Evolutionary conservation across 2,329 filamentous ascomycete species (phyloP).

Genomic region (Didymellaceae sp.): DNA sequence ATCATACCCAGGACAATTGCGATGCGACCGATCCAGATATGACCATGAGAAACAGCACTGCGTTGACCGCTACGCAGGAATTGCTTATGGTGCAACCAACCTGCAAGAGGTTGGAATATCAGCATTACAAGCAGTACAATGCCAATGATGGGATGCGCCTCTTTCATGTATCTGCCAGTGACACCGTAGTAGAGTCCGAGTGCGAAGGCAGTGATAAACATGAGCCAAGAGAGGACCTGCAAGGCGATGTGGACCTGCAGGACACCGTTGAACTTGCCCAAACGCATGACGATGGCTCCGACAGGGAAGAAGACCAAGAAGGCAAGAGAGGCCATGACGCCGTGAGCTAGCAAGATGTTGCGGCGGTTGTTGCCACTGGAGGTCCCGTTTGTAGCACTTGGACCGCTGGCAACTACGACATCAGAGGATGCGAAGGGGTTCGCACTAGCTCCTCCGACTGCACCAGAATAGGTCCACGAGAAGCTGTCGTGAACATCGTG

Average conservation of each 20-base stretch:
- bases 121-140: slow-evolving; percentile 57
- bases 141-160: slow-evolving; percentile 60
- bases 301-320: slow-evolving; percentile 50
- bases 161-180: slow-evolving; percentile 34
- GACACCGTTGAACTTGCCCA: slow-evolving; percentile 45
- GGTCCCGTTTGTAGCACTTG: slow-evolving; percentile 15
- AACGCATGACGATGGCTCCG: slow-evolving; percentile 49
- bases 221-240: slow-evolving; percentile 54
- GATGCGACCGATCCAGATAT: slow-evolving; percentile 61
- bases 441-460: slow-evolving; percentile 16
- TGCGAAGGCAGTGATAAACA: slow-evolving; percentile 56
- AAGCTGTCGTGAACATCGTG: slow-evolving; percentile 12
- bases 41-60: slow-evolving; percentile 53
- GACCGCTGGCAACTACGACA: slow-evolving; percentile 25
- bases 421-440: slow-evolving; percentile 16
- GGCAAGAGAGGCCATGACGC: slow-evolving; percentile 45
- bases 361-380: background rate
- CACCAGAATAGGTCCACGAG: slow-evolving; percentile 14
- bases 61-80: slow-evolving; percentile 54
- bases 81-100: slow-evolving; percentile 57
- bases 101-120: slow-evolving; percentile 60
- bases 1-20: slow-evolving; percentile 59
- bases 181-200: slow-evolving; percentile 57
- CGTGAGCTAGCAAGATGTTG: slow-evolving; percentile 41
- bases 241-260: slow-evolving; percentile 50